A percentile compares a stretch with the other conserved stretches of the same genome.
phyloP scores from a whole-genome alignment of 305 asterid genomes.

The Rubia tinctorum region DNA sequence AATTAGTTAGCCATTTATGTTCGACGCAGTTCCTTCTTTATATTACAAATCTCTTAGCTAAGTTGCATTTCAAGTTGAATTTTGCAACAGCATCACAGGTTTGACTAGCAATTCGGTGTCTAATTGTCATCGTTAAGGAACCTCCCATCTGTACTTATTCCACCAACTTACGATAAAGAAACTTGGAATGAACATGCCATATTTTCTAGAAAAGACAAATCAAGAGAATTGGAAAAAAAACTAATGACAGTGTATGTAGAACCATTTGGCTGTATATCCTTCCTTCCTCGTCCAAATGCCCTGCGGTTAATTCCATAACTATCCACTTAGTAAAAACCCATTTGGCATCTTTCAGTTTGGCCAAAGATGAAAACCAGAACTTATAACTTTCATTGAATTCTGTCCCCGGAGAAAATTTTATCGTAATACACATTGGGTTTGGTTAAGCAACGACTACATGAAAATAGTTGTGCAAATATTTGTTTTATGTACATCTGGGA shows the following conservation, averaged over 20 bases:
- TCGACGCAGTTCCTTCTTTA: constrained; percentile 28
- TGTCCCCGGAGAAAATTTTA: constrained; percentile 25
- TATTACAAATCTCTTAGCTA: constrained; percentile 34
- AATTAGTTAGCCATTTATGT: constrained; percentile 23
- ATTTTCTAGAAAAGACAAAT: not conserved
- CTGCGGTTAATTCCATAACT: constrained; percentile 29
- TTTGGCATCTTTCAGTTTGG: constrained; percentile 21
- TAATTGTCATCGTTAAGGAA: constrained; percentile 27
- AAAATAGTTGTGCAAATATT: too few relatives aligned
- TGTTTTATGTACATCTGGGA: too few relatives aligned
- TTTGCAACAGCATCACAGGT: constrained; percentile 48
- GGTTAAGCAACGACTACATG: constrained; percentile 4
- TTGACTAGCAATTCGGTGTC: constrained; percentile 53
- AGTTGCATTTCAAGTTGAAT: constrained; percentile 16
- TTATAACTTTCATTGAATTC: constrained; percentile 14
- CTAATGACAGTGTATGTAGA: constrained; percentile 40
- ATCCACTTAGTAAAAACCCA: constrained; percentile 7
- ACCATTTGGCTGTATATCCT: not conserved
- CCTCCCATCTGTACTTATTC: constrained; percentile 37
- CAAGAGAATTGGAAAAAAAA: not conserved
- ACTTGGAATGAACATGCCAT: too few relatives aligned
- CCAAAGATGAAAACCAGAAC: constrained; percentile 33
- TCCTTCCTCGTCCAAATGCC: constrained; percentile 31
- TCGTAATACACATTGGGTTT: constrained; percentile 51
- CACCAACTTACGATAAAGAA: constrained; percentile 58